These are phyloP conservation scores for Colletotrichum tropicicola DNA, from an alignment of 2,329 filamentous ascomycete species.

Conservation along the genomic window DNA sequence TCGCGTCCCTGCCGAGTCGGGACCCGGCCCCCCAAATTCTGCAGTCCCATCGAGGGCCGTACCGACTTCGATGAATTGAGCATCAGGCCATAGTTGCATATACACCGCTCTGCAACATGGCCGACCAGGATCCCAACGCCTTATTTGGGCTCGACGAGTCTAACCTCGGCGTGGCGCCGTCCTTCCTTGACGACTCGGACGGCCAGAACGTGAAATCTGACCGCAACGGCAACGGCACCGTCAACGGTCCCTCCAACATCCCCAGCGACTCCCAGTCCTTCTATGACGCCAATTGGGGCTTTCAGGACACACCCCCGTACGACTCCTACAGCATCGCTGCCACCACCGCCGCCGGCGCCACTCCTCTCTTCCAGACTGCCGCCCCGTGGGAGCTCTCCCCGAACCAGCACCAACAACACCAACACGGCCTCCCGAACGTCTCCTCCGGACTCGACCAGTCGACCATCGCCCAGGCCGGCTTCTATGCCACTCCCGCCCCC, in stretches of 20 bases:
- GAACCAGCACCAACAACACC: slow-evolving; percentile 41
- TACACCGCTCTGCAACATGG: slow-evolving; percentile 40
- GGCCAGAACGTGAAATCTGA: slow-evolving; percentile 31
- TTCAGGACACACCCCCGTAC: slow-evolving; percentile 58
- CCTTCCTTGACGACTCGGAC: slow-evolving; percentile 44
- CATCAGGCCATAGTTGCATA: slow-evolving; percentile 35
- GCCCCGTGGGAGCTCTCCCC: slow-evolving; percentile 44
- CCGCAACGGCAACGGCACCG: slow-evolving; percentile 18
- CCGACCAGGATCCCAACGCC: slow-evolving; percentile 50
- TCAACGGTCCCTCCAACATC: no score
- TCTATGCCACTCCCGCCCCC: slow-evolving; percentile 41
- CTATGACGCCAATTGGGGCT: slow-evolving; percentile 55
- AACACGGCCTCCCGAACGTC: slow-evolving; percentile 38
- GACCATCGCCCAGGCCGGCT: slow-evolving; percentile 45
- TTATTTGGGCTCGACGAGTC: slow-evolving; percentile 56
- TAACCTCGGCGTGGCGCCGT: slow-evolving; percentile 38
- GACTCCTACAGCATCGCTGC: slow-evolving; percentile 49
- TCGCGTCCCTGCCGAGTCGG: slow-evolving; percentile 18
- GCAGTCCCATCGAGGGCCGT: slow-evolving; percentile 1
- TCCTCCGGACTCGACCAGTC: slow-evolving; percentile 43
- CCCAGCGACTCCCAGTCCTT: slow-evolving; percentile 35
- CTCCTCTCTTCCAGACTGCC: slow-evolving; percentile 42
- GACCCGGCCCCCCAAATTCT: slow-evolving; percentile 10
- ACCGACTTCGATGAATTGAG: slow-evolving; percentile 28
- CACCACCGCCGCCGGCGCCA: slow-evolving; percentile 43